Evolutionary conservation across 495 filamentous ascomycete species (phyloP).

Genomic region (Aspergillus olivimuriae): DNA sequence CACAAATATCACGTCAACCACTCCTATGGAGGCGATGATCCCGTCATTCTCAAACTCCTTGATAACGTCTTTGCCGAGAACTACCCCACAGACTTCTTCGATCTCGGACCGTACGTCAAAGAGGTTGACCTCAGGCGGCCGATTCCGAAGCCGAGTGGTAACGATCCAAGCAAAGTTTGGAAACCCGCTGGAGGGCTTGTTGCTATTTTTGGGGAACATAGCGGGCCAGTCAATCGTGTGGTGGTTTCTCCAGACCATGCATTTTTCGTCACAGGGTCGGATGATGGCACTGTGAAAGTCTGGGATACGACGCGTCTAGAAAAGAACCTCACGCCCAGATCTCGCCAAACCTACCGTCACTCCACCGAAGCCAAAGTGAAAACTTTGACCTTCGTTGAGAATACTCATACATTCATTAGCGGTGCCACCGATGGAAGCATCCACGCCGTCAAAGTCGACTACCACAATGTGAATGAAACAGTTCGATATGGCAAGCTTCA

Average conservation of each 20-base stretch:
- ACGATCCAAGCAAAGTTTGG: slow-evolving; percentile 56
- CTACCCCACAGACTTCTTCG: slow-evolving; percentile 68
- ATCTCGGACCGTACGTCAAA: slow-evolving; percentile 73
- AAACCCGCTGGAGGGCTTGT: slow-evolving; percentile 77
- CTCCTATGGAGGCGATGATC: slow-evolving; percentile 84
- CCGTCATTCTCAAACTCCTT: slow-evolving; percentile 75
- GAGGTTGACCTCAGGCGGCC: slow-evolving; percentile 57
- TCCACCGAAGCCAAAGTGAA: slow-evolving; percentile 63
- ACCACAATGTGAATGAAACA: slow-evolving; percentile 49
- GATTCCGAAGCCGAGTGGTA: slow-evolving; percentile 52
- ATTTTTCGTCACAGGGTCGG: slow-evolving; percentile 91
- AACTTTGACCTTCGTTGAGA: slow-evolving; percentile 82
- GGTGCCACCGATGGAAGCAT: slow-evolving; percentile 87
- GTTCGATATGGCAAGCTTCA: slow-evolving; percentile 73
- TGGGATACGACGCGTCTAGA: slow-evolving; percentile 92
- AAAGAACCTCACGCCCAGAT: slow-evolving; percentile 77
- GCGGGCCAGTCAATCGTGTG: slow-evolving; percentile 73
- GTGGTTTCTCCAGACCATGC: slow-evolving; percentile 81
- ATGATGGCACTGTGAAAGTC: slow-evolving; percentile 86
- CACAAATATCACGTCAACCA: slow-evolving; percentile 48
- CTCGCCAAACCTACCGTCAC: slow-evolving; percentile 82
- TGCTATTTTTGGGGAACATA: slow-evolving; percentile 84
- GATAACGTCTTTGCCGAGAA: slow-evolving; percentile 87
- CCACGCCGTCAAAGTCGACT: slow-evolving; percentile 82
- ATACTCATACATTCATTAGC: slow-evolving; percentile 88